Evolutionary conservation across 495 filamentous ascomycete species (phyloP).

Genomic region (Cercophora samala): DNA sequence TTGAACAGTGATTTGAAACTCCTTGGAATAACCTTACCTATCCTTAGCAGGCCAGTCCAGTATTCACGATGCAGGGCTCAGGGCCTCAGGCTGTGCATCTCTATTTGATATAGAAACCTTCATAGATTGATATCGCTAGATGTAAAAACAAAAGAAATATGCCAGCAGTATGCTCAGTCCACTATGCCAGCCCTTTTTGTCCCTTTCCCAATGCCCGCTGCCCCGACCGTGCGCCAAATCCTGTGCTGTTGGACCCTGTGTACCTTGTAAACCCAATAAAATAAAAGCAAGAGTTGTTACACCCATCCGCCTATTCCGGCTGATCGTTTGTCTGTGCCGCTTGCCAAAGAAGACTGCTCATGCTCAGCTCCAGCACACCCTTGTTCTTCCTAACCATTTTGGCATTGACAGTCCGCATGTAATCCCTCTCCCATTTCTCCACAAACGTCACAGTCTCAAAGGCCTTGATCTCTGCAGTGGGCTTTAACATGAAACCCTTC

Average conservation of each 20-base stretch:
- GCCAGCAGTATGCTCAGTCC: not conserved
- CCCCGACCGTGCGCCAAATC: not conserved
- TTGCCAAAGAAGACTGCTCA: constrained; percentile 26
- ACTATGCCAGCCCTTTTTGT: not conserved
- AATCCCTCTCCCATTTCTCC: constrained; percentile 30
- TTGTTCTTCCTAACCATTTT: constrained; percentile 24
- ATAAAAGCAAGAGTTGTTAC: not conserved
- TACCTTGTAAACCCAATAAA: not conserved
- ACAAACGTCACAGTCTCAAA: constrained; percentile 20
- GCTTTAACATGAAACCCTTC: not conserved
- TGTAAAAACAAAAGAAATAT: not conserved
- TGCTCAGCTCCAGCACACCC: constrained; percentile 24
- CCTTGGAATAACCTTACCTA: too few species aligned
- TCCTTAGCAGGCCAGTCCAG: too few species aligned
- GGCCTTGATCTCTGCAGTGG: constrained; percentile 9
- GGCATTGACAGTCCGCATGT: constrained; percentile 26
- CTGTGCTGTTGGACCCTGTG: not conserved
- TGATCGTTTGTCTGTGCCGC: constrained; percentile 8
- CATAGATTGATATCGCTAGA: not conserved
- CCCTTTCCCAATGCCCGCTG: not conserved
- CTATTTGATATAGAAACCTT: too few species aligned
- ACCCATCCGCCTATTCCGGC: not conserved
- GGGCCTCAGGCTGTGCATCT: too few species aligned
- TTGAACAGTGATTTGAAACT: too few species aligned
- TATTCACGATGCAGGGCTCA: too few species aligned